phyloP scores from a whole-genome alignment of 2,329 filamentous ascomycete species.

The Pyricularia grisea region DNA sequence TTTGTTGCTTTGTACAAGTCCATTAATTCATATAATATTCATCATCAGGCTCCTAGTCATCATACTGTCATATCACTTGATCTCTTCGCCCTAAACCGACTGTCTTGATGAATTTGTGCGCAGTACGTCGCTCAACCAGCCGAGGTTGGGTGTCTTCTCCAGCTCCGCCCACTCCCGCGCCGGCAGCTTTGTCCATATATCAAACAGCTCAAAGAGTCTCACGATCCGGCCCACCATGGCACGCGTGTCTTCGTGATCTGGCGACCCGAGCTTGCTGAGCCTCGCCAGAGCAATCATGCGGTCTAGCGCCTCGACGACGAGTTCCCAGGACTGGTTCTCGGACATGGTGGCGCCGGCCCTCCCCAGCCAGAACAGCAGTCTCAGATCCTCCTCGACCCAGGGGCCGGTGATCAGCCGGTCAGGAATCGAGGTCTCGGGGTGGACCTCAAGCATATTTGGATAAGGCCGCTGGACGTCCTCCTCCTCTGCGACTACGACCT shows the following conservation, averaged over 20 bases:
- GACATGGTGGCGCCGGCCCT: constrained; percentile 13
- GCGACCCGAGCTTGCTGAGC: background rate
- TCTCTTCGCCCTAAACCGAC: background rate
- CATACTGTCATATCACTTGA: background rate
- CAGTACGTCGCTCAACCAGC: background rate
- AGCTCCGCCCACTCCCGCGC: background rate
- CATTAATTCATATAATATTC: too few relatives aligned
- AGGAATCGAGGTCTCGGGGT: constrained; percentile 15
- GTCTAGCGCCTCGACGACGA: background rate
- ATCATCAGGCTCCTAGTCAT: too few relatives aligned
- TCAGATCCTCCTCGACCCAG: constrained; percentile 12
- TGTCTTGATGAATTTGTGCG: background rate
- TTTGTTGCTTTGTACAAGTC: too few relatives aligned
- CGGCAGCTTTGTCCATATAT: background rate
- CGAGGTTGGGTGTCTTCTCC: background rate
- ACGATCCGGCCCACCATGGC: background rate
- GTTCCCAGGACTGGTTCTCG: constrained; percentile 17
- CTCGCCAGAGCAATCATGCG: background rate
- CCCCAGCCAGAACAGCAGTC: constrained; percentile 19
- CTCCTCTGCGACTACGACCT: background rate
- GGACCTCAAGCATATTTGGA: constrained; percentile 13
- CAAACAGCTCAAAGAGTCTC: background rate
- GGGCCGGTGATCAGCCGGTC: constrained; percentile 16
- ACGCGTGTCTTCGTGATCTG: background rate
- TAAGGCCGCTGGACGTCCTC: background rate